phyloP scores from a whole-genome alignment of 2,329 filamentous ascomycete genomes.

The Ceratocystis destructans region DNA sequence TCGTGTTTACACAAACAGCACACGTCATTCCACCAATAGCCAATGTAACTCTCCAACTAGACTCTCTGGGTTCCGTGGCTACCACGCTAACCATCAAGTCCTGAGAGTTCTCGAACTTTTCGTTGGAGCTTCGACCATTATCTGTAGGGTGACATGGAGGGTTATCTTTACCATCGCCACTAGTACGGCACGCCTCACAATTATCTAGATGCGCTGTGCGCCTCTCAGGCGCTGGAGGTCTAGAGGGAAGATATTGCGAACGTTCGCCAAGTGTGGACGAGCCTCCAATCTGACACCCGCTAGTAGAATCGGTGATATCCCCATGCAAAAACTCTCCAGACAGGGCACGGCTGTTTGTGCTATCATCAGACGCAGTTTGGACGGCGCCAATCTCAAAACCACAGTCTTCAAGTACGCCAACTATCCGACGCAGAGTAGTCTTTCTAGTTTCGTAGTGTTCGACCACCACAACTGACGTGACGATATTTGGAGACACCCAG shows the following conservation, averaged over 20 bases:
- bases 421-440: constrained; percentile 33
- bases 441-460: constrained; percentile 35
- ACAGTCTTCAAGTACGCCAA: constrained; percentile 37
- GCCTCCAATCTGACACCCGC: neutral
- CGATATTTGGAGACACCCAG: constrained; percentile 55
- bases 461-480: constrained; percentile 55
- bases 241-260: constrained; percentile 14
- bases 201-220: constrained; percentile 27
- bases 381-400: constrained; percentile 39
- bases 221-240: constrained; percentile 12
- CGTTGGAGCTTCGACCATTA: neutral
- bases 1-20: constrained; percentile 50
- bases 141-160: neutral
- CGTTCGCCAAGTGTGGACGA: neutral
- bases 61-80: constrained; percentile 7
- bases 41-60: constrained; percentile 37
- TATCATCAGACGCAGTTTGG: constrained; percentile 27
- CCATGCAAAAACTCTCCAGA: neutral
- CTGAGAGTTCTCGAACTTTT: neutral
- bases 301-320: neutral
- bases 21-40: constrained; percentile 63
- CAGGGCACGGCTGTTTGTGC: constrained; percentile 23
- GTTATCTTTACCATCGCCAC: constrained; percentile 1
- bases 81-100: constrained; percentile 14
- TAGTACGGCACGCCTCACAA: constrained; percentile 28